Conservation (phyloP, 805 yeast genomes). For the Pichia cephalocereana region DNA sequence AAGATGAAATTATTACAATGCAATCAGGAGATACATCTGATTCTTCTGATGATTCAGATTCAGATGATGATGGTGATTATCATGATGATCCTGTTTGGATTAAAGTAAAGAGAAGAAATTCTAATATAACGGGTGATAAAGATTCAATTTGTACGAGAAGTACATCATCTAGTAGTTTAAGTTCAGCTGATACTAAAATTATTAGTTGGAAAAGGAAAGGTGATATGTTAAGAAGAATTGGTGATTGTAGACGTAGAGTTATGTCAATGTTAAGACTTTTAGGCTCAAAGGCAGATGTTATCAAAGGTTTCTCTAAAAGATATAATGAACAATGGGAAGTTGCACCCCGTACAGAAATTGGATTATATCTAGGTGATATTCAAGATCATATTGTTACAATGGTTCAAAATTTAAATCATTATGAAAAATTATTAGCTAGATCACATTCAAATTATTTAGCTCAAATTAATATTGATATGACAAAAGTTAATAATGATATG, state of each 20-base stretch:
- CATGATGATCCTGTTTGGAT: slow-evolving; percentile 29
- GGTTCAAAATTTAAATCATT: slow-evolving; percentile 92
- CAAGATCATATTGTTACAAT: slow-evolving; percentile 97
- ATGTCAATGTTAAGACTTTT: slow-evolving; percentile 80
- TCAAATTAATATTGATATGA: slow-evolving; percentile 96
- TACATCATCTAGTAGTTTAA: slow-evolving; percentile 14
- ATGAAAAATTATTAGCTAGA: slow-evolving; percentile 85
- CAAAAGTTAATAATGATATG: slow-evolving; percentile 92
- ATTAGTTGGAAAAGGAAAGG: slow-evolving; percentile 87
- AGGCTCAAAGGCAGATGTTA: slow-evolving; percentile 95
- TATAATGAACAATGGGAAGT: slow-evolving; percentile 79
- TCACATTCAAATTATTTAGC: slow-evolving; percentile 96
- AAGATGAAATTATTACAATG: slow-evolving; percentile 82
- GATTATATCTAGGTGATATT: slow-evolving; percentile 91
- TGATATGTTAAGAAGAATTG: slow-evolving; percentile 89
- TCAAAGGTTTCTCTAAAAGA: slow-evolving; percentile 87
- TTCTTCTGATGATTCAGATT: slow-evolving; percentile 34
- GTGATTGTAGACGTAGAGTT: slow-evolving; percentile 89
- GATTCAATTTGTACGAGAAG: slow-evolving; percentile 13
- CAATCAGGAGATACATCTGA: slow-evolving; percentile 55
- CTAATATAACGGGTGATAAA: slow-evolving; percentile 20
- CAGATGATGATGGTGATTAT: slow-evolving; percentile 29
- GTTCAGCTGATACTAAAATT: slow-evolving; percentile 32
- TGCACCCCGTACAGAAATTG: slow-evolving; percentile 78
- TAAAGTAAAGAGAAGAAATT: slow-evolving; percentile 21